Base-by-base conservation (phyloP, 352 stramenopile species). In the Pilasporangium apinafurcum region DNA sequence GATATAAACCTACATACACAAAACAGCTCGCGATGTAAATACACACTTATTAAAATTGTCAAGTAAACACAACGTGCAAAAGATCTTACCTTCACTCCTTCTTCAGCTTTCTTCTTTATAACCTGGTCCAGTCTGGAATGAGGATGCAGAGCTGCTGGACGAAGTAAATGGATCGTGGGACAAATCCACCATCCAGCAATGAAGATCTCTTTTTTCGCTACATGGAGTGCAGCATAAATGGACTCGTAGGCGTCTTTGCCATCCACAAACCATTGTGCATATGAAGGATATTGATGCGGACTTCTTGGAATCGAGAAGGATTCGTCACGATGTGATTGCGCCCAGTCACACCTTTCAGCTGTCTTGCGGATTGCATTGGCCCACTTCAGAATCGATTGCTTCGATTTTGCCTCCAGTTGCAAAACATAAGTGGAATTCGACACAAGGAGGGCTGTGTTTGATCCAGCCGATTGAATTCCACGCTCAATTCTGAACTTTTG, bases 171-270 rank as follows among this genome's bases (percentile, higher is more conserved):
- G n/a, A 94, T 86, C 5, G 65, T 86, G 5, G 84, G 83, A 37
- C 77, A 88, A 16, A 95, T 79, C 80, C 87, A 95, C 87, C 87
- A 96, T 4, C 80, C 86, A 8, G 83, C 80, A 37, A 96, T 93
- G 44, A 94, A 96, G 43, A 96, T 95, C 56, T 95, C 71, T 47
- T 84, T 89, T 34, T 50, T 77, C 4, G 87, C 86, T 1, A 51
- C 52, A 12, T 54, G 38, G 3, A 96, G 64, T 5, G 48, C 71
- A 20, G 84, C 58, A 42, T 80, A 85, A 8, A 96, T 91, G 26
- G 83, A 66, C 34, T 68, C 67, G 37, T 86, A 94, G 2, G 82
- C 65, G 35, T 72, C 66, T 16, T 72, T 66, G n/a, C 82, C 82
- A 50, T 94, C 82, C 7, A 92, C 78, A 53, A 84, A 90, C 81